phyloP scores from a whole-genome alignment of 1,139 yeast species.

The Blastobotrys petasosporus region DNA sequence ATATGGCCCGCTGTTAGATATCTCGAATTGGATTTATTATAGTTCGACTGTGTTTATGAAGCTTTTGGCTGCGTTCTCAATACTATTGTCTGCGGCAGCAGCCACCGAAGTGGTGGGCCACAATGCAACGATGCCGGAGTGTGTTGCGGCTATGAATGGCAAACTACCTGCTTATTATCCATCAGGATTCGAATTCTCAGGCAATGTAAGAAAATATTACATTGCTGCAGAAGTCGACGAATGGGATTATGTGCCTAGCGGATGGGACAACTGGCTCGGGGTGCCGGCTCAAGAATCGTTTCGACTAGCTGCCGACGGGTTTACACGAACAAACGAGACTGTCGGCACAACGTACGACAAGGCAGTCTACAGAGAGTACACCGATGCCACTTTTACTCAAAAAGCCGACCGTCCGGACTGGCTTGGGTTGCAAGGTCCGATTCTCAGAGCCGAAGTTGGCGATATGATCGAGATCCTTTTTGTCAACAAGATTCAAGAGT shows the following conservation, averaged over 20 bases:
- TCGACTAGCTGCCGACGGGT: background rate
- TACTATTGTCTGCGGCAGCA: background rate
- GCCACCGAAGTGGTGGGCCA: constrained; percentile 1
- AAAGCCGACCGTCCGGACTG: background rate
- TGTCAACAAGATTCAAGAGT: constrained; percentile 4
- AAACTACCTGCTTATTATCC: constrained; percentile 7
- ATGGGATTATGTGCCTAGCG: constrained; percentile 9
- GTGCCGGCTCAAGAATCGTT: constrained; percentile 8
- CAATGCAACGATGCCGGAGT: constrained; percentile 2
- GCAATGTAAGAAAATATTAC: constrained; percentile 9
- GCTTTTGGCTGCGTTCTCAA: too few species aligned
- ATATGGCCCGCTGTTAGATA: too few species aligned
- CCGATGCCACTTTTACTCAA: constrained; percentile 7
- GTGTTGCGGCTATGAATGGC: constrained; percentile 6
- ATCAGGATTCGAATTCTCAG: constrained; percentile 4
- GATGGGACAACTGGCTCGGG: constrained; percentile 11
- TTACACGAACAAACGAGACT: constrained; percentile 1
- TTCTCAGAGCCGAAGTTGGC: constrained; percentile 10
- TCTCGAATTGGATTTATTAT: too few species aligned
- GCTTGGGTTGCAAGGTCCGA: constrained; percentile 8
- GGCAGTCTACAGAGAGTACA: constrained; percentile 8
- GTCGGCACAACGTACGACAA: constrained; percentile 10
- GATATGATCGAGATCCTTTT: constrained; percentile 8
- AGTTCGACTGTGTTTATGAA: too few species aligned
- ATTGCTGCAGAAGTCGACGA: constrained; percentile 6